Evolutionary conservation across 2,329 filamentous ascomycete species (phyloP).

Genomic region (Metarhizium robertsii): DNA sequence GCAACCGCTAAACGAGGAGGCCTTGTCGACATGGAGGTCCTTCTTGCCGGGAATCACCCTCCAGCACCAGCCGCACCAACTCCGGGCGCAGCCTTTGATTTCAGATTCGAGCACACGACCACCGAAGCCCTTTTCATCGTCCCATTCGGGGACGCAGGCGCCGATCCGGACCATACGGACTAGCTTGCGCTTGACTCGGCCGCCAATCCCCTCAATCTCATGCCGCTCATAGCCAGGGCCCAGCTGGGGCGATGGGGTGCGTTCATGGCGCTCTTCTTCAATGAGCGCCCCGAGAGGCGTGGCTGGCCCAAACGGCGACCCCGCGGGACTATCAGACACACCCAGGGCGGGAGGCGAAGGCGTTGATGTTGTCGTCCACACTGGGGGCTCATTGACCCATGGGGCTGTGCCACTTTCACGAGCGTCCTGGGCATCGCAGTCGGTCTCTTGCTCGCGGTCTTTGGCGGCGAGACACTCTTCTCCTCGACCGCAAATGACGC

Average conservation of each 20-base stretch:
- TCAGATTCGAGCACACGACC: slow-evolving; percentile 63
- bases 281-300: slow-evolving; percentile 17
- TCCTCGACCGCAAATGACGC: slow-evolving; percentile 79
- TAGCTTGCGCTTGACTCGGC: slow-evolving; percentile 78
- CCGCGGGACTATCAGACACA: slow-evolving; percentile 7
- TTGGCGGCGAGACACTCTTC: slow-evolving; percentile 65
- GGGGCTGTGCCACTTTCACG: slow-evolving; percentile 29
- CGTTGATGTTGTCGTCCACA: slow-evolving; percentile 12
- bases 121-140: slow-evolving; percentile 58
- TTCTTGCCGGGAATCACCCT: slow-evolving; percentile 57
- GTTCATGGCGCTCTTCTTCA: slow-evolving; percentile 22
- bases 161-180: slow-evolving; percentile 75
- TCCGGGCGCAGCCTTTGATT: slow-evolving; percentile 56
- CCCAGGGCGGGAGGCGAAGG: slow-evolving; percentile 8
- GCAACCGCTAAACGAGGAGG: slow-evolving; percentile 11
- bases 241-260: slow-evolving; percentile 41
- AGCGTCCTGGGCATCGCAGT: slow-evolving; percentile 73
- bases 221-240: slow-evolving; percentile 72
- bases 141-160: slow-evolving; percentile 76
- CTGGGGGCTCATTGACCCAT: slow-evolving; percentile 12
- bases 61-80: slow-evolving; percentile 90
- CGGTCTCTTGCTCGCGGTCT: slow-evolving; percentile 73
- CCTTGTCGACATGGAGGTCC: slow-evolving; percentile 23
- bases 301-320: slow-evolving; percentile 8
- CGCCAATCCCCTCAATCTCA: slow-evolving; percentile 86